Evolutionary conservation across 805 yeast genomes (phyloP).

Genomic region (Starmerella etchellsii): DNA sequence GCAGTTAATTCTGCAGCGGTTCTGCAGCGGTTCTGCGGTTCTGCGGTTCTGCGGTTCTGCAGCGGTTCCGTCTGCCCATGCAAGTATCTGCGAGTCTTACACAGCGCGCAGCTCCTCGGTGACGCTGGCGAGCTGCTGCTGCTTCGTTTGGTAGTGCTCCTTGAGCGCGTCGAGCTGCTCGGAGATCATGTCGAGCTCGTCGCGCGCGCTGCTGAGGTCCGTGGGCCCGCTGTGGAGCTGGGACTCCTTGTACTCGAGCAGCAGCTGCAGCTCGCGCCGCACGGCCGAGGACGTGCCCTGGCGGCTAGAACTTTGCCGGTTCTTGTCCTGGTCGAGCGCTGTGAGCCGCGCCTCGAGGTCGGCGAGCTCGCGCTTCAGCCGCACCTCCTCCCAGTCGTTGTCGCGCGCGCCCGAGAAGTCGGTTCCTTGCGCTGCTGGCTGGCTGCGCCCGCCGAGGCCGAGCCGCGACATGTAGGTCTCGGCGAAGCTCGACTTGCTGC

Average conservation of each 20-base stretch:
- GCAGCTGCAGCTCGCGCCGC: constrained; percentile 63
- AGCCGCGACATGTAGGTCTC: constrained; percentile 25
- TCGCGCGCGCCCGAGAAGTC: constrained; percentile 41
- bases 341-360: constrained; percentile 58
- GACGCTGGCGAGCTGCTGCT: constrained; percentile 43
- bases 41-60: too few species aligned
- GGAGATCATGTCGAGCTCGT: constrained; percentile 55
- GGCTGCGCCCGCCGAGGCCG: constrained; percentile 31
- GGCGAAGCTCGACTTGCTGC: constrained; percentile 20
- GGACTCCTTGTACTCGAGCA: constrained; percentile 62
- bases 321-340: constrained; percentile 21
- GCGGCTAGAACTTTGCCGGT: constrained; percentile 7
- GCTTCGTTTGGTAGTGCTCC: constrained; percentile 50
- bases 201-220: constrained; percentile 27
- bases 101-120: constrained; percentile 21
- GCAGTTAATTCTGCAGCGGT: too few species aligned
- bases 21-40: too few species aligned
- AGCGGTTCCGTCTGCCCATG: too few species aligned
- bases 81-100: too few species aligned
- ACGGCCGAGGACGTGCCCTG: constrained; percentile 28
- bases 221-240: constrained; percentile 31
- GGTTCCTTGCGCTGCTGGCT: constrained; percentile 40
- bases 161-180: constrained; percentile 64
- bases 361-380: constrained; percentile 63
- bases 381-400: constrained; percentile 89